Conservation (phyloP, 148 eudicot genomes). For the Rhododendron mucronatum region DNA sequence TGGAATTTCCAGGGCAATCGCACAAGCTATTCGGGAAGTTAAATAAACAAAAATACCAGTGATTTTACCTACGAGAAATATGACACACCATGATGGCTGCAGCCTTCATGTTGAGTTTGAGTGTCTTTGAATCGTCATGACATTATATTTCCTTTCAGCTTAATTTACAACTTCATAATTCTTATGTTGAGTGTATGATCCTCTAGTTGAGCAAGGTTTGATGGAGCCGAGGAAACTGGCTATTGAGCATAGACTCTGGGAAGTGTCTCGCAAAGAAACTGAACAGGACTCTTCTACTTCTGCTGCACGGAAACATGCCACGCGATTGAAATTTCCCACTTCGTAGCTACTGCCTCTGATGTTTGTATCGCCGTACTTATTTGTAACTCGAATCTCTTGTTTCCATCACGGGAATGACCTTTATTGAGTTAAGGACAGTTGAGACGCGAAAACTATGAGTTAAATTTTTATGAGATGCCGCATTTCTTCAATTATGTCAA, state of each 20-base stretch:
- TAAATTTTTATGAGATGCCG: background rate
- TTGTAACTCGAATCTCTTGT: background rate
- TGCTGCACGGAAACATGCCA: background rate
- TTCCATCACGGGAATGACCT: background rate
- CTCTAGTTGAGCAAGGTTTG: conserved; percentile 70
- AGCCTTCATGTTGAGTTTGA: background rate
- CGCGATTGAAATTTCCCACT: background rate
- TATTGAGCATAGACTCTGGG: conserved; percentile 59
- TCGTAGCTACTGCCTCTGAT: background rate
- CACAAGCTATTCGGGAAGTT: background rate
- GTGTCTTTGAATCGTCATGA: background rate
- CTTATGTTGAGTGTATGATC: background rate
- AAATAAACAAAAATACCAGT: background rate
- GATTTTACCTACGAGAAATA: background rate
- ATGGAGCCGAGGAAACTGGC: conserved; percentile 74
- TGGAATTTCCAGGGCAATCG: background rate
- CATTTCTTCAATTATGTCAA: background rate
- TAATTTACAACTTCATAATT: background rate
- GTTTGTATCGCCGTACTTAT: background rate
- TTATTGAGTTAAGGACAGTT: background rate
- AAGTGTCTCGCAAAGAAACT: conserved; percentile 57
- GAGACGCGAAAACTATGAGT: background rate
- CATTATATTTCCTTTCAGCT: background rate
- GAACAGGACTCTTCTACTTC: conserved; percentile 21
- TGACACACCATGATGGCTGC: background rate